Conservation (phyloP, 2,329 filamentous ascomycete species). For the Plectosphaerella plurivora region DNA sequence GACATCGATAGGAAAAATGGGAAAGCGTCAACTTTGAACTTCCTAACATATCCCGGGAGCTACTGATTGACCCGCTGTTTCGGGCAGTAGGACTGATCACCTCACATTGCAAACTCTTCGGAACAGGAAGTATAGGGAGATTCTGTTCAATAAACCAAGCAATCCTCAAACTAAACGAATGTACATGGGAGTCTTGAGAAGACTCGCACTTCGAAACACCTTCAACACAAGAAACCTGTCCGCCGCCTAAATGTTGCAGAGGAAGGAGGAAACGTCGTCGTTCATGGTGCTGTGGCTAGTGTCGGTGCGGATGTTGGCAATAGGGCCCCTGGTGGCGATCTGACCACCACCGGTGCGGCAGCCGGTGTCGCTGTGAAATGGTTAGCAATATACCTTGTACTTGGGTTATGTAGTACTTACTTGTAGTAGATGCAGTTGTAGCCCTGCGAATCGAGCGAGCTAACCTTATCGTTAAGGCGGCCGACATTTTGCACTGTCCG, state of each 20-base stretch:
- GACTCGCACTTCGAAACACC: too few relatives aligned
- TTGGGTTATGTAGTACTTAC: background rate
- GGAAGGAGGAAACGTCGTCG: constrained; percentile 9
- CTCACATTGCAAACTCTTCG: too few relatives aligned
- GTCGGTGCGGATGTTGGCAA: constrained; percentile 4
- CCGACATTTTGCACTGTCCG: constrained; percentile 1
- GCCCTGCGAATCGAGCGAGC: constrained; percentile 6
- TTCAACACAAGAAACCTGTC: too few relatives aligned
- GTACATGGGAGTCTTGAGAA: too few relatives aligned
- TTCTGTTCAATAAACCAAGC: too few relatives aligned
- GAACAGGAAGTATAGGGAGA: too few relatives aligned
- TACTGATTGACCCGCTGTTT: too few relatives aligned
- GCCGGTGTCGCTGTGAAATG: constrained; percentile 1
- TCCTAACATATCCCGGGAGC: too few relatives aligned
- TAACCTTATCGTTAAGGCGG: constrained; percentile 7
- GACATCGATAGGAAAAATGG: too few relatives aligned
- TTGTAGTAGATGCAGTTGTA: constrained; percentile 9
- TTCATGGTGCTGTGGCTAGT: constrained; percentile 6
- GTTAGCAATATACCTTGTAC: background rate
- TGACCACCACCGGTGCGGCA: constrained; percentile 6
- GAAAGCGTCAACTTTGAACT: too few relatives aligned
- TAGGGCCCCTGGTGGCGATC: constrained; percentile 4
- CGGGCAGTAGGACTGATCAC: too few relatives aligned
- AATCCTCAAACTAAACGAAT: too few relatives aligned
- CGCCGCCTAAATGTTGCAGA: constrained; percentile 3